phyloP scores from a whole-genome alignment of 1,139 yeast species.

The Zygosaccharomyces pseudobailii region DNA sequence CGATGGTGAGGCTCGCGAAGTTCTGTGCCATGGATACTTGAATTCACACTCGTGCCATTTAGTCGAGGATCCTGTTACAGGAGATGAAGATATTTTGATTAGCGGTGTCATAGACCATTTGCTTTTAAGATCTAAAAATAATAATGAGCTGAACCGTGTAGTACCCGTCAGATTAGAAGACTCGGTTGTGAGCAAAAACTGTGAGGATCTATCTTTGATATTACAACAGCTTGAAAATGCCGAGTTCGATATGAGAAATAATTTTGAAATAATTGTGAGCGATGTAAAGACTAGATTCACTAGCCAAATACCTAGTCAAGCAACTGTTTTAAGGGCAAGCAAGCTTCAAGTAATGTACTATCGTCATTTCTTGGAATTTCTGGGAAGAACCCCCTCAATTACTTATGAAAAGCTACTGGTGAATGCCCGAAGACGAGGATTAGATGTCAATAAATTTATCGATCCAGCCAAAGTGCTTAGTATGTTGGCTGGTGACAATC shows the following conservation, averaged over 20 bases:
- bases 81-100: constrained; percentile 38
- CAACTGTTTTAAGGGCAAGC: constrained; percentile 46
- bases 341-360: constrained; percentile 57
- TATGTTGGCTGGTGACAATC: constrained; percentile 37
- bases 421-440: constrained; percentile 43
- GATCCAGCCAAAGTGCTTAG: constrained; percentile 38
- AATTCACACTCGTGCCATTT: constrained; percentile 34
- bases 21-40: constrained; percentile 52
- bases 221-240: constrained; percentile 5
- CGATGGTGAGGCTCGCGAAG: constrained; percentile 55
- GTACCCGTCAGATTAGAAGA: constrained; percentile 5
- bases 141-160: background rate
- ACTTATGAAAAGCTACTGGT: constrained; percentile 34
- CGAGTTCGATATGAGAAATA: constrained; percentile 3
- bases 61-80: constrained; percentile 18
- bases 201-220: constrained; percentile 8
- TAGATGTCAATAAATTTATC: constrained; percentile 49
- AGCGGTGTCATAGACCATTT: constrained; percentile 64
- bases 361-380: constrained; percentile 39
- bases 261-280: constrained; percentile 36
- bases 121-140: constrained; percentile 29
- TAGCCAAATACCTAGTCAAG: constrained; percentile 43
- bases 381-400: constrained; percentile 31
- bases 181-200: constrained; percentile 24
- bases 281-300: constrained; percentile 58